Evolutionary conservation across 2,329 filamentous ascomycete species (phyloP).

Genomic region (Metarhizium album): DNA sequence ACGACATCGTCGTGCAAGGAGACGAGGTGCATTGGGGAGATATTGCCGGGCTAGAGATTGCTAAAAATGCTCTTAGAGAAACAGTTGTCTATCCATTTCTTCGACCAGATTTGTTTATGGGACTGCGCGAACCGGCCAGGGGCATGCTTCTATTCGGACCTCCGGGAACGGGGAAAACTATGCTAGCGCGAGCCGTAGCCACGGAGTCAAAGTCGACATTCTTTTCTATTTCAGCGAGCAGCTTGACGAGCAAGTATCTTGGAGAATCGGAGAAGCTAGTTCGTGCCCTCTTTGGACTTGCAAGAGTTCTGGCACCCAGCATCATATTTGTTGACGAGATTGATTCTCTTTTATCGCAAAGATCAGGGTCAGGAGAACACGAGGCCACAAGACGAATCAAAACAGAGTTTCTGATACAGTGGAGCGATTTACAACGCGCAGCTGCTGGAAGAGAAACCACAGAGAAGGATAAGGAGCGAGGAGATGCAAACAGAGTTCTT

Average conservation of each 20-base stretch:
- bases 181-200: constrained; percentile 84
- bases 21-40: constrained; percentile 94
- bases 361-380: constrained; percentile 76
- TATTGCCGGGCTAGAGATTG: constrained; percentile 79
- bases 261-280: constrained; percentile 97
- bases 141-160: constrained; percentile 96
- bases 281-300: constrained; percentile 79
- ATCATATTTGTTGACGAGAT: constrained; percentile 99
- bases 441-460: constrained; percentile 71
- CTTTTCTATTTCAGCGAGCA: constrained; percentile 93
- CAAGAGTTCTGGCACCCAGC: constrained; percentile 77
- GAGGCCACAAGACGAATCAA: constrained; percentile 92
- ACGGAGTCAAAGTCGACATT: constrained; percentile 93
- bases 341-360: constrained; percentile 78
- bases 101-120: constrained; percentile 90
- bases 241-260: constrained; percentile 88
- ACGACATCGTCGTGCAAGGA: constrained; percentile 88
- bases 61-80: constrained; percentile 87
- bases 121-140: constrained; percentile 81
- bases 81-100: constrained; percentile 96
- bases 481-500: constrained; percentile 79
- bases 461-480: constrained; percentile 56
- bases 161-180: constrained; percentile 96
- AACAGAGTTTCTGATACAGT: constrained; percentile 95
- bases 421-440: constrained; percentile 86